Evolutionary conservation across 2,329 filamentous ascomycete species (phyloP).

Genomic region (Clonostachys solani): DNA sequence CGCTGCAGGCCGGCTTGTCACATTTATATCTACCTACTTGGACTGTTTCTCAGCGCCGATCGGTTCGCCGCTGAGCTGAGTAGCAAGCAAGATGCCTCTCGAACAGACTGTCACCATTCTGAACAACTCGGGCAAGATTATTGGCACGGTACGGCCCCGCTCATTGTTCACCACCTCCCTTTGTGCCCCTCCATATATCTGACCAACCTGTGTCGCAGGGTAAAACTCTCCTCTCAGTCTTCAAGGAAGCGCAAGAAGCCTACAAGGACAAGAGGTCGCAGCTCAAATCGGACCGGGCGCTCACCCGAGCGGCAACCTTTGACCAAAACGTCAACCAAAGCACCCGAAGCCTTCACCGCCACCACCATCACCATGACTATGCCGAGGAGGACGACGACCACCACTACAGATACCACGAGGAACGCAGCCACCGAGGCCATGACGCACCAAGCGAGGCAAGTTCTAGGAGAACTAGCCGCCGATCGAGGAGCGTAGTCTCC

Average conservation of each 20-base stretch:
- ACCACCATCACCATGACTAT: constrained; percentile 19
- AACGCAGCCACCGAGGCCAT: constrained; percentile 21
- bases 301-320: constrained; percentile 59
- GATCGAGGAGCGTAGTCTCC: constrained; percentile 3
- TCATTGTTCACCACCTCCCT: not conserved
- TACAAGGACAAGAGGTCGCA: constrained; percentile 87
- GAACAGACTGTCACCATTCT: constrained; percentile 74
- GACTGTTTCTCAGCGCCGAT: constrained; percentile 1
- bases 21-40: not conserved
- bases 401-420: constrained; percentile 21
- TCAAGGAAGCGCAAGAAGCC: constrained; percentile 85
- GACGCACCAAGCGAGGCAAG: constrained; percentile 24
- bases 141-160: constrained; percentile 62
- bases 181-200: not conserved
- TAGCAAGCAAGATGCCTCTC: constrained; percentile 17
- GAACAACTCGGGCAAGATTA: constrained; percentile 77
- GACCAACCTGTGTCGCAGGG: constrained; percentile 49
- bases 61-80: not conserved
- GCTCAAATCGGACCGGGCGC: constrained; percentile 60
- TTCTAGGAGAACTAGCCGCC: constrained; percentile 23
- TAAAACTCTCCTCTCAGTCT: constrained; percentile 84
- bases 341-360: not conserved
- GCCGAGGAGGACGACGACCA: constrained; percentile 26
- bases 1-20: not conserved
- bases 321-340: constrained; percentile 21